Evolutionary conservation across 75 land plant species (phyloP), one percentile per base, ranked within the genome.

Genomic region (Adiantum capillusveneris): DNA sequence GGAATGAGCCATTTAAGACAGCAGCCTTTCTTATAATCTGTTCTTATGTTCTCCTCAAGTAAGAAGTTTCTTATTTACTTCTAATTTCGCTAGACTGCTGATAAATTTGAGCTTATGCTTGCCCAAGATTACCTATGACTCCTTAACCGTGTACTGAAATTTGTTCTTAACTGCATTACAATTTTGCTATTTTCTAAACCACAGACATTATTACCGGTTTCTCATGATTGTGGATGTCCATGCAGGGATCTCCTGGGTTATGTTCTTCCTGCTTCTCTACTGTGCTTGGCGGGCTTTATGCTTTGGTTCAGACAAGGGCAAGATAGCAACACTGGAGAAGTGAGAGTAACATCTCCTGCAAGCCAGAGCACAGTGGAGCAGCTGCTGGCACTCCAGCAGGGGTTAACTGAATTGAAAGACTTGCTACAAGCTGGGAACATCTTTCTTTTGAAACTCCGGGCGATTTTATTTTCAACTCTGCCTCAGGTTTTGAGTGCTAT

Each of bases 351-450:
- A 5, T 70, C 82, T 13, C 98, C 98, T 16, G 97, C 98, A 19
- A 29, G 75, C 27, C 88, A 78, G 88, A 94, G 70, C 60, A 78
- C 79, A 11, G 75, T 94, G 75, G 98, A 94, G 71, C 98, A 94
- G 69, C 71, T 94, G 46, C 62, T 89, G 68, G 85, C 90, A 21
- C 81, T 94, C 19, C 98, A 94, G 44, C 88, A 81, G 67, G 98
- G 84, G 21, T 56, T 94, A 45, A 74, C 85, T 14, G 83, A 86
- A 65, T 67, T 78, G 53, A 87, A 90, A 57, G 82, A 67, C 43
- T 44, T 86, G 54, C 66, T 94, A 19, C 98, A 94, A 42, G 90
- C 88, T 73, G 85, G 81, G 24, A 94, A 94, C 55, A 67, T 94
- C 53, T 25, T 73, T 52, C 80, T 94, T 14, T 73, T 94, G 70